These are phyloP conservation scores for Nitzschia sp. DNA, from an alignment of 108 stramenopile species.

Conservation along the genomic window DNA sequence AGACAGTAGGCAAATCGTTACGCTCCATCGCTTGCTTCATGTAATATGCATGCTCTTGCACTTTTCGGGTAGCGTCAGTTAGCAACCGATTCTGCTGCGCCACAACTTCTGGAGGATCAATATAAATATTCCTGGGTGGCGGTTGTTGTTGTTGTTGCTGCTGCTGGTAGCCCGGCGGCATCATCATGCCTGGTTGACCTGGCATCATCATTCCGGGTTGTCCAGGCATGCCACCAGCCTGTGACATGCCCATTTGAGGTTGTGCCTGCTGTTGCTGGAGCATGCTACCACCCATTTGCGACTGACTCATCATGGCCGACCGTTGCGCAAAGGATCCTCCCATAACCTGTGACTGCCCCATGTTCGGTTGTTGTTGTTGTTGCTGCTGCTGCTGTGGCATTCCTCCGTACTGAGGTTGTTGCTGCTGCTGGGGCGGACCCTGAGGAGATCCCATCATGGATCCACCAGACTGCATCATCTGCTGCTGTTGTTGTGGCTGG, in stretches of 20 bases:
- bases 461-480: neutral
- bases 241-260: slow-evolving; percentile 7
- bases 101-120: slow-evolving; percentile 39
- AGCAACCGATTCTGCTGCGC: slow-evolving; percentile 56
- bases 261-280: slow-evolving; percentile 31
- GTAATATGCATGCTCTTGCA: slow-evolving; percentile 73
- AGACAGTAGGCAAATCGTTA: slow-evolving; percentile 66
- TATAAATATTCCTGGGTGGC: slow-evolving; percentile 23
- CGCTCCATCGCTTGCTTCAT: slow-evolving; percentile 86
- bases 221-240: slow-evolving; percentile 12
- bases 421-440: slow-evolving; percentile 7
- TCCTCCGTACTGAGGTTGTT: neutral
- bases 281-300: slow-evolving; percentile 15
- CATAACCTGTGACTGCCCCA: slow-evolving; percentile 25
- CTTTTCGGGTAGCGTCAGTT: slow-evolving; percentile 60
- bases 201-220: no score
- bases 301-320: slow-evolving; percentile 13
- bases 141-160: slow-evolving; percentile 28
- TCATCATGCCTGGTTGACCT: slow-evolving; percentile 7
- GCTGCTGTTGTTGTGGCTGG: slow-evolving; percentile 23
- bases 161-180: no score
- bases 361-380: slow-evolving; percentile 12
- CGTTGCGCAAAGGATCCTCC: slow-evolving; percentile 22
- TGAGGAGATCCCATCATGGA: neutral
- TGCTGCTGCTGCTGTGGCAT: slow-evolving; percentile 17